phyloP scores from a whole-genome alignment of 176 grass and related monocot genomes.

The Microstegium vimineum region DNA sequence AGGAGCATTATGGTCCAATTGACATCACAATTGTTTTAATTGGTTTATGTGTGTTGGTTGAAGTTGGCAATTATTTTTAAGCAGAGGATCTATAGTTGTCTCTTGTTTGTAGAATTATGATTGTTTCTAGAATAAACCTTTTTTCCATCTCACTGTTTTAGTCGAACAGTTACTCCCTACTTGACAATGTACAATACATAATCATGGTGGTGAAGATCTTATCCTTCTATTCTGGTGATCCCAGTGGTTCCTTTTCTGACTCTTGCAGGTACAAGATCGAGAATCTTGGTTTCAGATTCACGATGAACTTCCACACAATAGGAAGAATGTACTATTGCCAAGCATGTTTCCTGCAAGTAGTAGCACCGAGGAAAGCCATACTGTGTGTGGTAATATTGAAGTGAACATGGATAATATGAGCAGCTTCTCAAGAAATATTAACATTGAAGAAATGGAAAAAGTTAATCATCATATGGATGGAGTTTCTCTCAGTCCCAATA shows the following conservation, averaged over 20 bases:
- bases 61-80: neutral
- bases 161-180: neutral
- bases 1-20: neutral
- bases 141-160: neutral
- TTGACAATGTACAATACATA: conserved; percentile 6
- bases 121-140: neutral
- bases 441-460: conserved; percentile 2
- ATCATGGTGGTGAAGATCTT: neutral
- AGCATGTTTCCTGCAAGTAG: conserved; percentile 88
- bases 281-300: conserved; percentile 67
- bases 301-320: conserved; percentile 57
- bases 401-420: neutral
- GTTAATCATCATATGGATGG: conserved; percentile 17
- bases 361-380: conserved; percentile 28
- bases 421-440: conserved; percentile 19
- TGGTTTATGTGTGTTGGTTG: neutral
- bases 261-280: conserved; percentile 67
- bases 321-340: conserved; percentile 63
- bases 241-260: conserved; percentile 8
- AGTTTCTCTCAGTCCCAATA: conserved; percentile 7
- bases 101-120: neutral
- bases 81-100: neutral
- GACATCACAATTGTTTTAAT: neutral
- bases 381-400: conserved; percentile 6
- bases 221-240: conserved; percentile 8